Percentiles rank a stretch among this genome's conserved stretches.
These are phyloP conservation scores for Phytopythium boreale DNA, from an alignment of 352 stramenopile genomes.

Conservation along the genomic window DNA sequence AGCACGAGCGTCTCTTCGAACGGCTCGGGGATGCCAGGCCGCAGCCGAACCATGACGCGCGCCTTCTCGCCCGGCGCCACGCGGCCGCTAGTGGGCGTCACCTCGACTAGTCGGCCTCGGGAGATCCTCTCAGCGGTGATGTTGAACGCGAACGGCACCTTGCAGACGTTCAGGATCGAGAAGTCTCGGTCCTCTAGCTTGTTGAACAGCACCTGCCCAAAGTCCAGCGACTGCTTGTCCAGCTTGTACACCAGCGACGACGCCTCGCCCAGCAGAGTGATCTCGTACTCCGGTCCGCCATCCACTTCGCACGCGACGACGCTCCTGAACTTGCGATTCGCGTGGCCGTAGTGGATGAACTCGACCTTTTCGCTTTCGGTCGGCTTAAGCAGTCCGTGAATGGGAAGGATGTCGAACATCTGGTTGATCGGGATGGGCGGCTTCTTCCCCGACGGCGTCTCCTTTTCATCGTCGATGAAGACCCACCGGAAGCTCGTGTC, in stretches of 20 bases:
- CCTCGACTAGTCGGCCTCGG: conserved; percentile 58
- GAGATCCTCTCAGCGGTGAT: conserved; percentile 44
- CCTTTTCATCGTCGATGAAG: conserved; percentile 93
- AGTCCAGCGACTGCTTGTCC: conserved; percentile 91
- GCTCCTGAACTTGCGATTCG: conserved; percentile 90
- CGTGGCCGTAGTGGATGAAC: conserved; percentile 93
- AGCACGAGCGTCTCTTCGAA: conserved; percentile 90
- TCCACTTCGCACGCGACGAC: conserved; percentile 91
- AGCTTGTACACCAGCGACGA: conserved; percentile 91
- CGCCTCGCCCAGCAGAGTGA: conserved; percentile 87
- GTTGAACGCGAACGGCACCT: conserved; percentile 89
- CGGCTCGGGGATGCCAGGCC: conserved; percentile 82
- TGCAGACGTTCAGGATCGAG: conserved; percentile 89
- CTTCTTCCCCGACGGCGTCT: conserved; percentile 56
- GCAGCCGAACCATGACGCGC: conserved; percentile 82
- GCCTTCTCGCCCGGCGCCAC: conserved; percentile 90
- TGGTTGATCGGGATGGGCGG: conserved; percentile 90
- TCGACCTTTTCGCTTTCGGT: conserved; percentile 91
- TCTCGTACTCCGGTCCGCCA: conserved; percentile 92
- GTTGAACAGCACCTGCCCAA: conserved; percentile 93
- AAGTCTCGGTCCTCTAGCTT: conserved; percentile 92
- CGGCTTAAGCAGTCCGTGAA: conserved; percentile 80
- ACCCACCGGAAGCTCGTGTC: conserved; percentile 89
- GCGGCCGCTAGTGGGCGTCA: conserved; percentile 75
- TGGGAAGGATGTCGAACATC: conserved; percentile 95